Conservation (phyloP, 108 stramenopile genomes). For the Epithemia pelagica region DNA sequence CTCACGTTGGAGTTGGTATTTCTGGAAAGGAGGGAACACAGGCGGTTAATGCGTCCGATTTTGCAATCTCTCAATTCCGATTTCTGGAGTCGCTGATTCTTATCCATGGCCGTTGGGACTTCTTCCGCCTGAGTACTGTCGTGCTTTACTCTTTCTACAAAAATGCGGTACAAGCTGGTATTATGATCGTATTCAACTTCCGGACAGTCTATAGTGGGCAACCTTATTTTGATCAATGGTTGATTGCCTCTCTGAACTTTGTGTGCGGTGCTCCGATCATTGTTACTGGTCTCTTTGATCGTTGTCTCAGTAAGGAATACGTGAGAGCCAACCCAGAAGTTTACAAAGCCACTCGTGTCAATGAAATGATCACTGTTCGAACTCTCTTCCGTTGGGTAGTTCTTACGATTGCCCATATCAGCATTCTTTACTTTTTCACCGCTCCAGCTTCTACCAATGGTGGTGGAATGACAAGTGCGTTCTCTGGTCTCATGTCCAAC, state of each 20-base stretch:
- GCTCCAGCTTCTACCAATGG: conserved; percentile 34
- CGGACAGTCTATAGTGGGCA: conserved; percentile 78
- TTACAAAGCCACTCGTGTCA: conserved; percentile 65
- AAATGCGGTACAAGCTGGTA: conserved; percentile 85
- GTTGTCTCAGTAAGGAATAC: conserved; percentile 82
- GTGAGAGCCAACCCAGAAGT: conserved; percentile 66
- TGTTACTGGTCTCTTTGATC: conserved; percentile 85
- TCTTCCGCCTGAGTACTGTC: conserved; percentile 81
- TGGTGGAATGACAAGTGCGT: conserved; percentile 63
- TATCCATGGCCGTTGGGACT: conserved; percentile 96
- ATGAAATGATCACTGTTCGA: conserved; percentile 63
- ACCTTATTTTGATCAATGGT: conserved; percentile 75
- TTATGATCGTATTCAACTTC: conserved; percentile 57
- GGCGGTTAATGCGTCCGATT: conserved; percentile 94
- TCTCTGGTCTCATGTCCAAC: conserved; percentile 51
- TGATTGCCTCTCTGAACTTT: conserved; percentile 83
- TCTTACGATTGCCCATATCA: conserved; percentile 52
- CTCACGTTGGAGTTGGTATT: conserved; percentile 92
- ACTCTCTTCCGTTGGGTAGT: conserved; percentile 60
- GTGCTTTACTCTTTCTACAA: conserved; percentile 98
- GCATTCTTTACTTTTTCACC: conserved; percentile 62
- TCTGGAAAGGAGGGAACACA: conserved; percentile 95
- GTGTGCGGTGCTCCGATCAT: conserved; percentile 82
- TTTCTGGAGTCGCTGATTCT: conserved; percentile 85
- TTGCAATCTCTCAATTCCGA: conserved; percentile 90